Evolutionary conservation across 306 rosid species (phyloP).

Genomic region (Cicer bijugum): DNA sequence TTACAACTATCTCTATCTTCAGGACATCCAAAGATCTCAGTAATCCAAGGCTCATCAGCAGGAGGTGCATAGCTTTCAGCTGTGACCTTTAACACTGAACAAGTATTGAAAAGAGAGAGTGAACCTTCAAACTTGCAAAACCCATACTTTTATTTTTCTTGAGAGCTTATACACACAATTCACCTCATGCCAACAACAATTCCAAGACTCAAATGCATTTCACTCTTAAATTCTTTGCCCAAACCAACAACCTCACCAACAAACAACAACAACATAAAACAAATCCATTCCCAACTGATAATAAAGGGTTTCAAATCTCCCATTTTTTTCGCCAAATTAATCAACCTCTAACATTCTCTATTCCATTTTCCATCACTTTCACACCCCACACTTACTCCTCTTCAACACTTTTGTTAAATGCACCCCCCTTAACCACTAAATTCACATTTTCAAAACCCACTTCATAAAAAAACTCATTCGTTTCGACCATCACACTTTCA

Average conservation of each 20-base stretch:
- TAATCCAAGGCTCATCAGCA: conserved; percentile 74
- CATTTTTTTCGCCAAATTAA: background rate
- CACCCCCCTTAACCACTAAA: background rate
- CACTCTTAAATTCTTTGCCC: conserved; percentile 3
- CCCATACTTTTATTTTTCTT: too few relatives aligned
- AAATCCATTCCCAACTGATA: conserved; percentile 4
- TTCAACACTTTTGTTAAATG: too few relatives aligned
- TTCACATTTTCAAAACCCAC: background rate
- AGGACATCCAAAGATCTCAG: conserved; percentile 73
- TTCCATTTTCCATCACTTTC: background rate
- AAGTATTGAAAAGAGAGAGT: too few relatives aligned
- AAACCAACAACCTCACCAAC: background rate
- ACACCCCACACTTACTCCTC: too few relatives aligned
- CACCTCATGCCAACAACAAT: background rate
- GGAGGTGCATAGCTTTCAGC: conserved; percentile 80
- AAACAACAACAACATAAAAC: background rate
- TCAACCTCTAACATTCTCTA: background rate
- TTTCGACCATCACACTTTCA: too few relatives aligned
- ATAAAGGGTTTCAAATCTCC: background rate
- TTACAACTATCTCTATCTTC: conserved; percentile 67
- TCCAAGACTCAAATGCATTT: conserved; percentile 23
- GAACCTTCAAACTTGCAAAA: too few relatives aligned
- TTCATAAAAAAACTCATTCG: too few relatives aligned
- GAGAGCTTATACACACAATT: background rate
- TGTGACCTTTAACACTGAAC: too few relatives aligned